phyloP scores from a whole-genome alignment of 148 eudicot genomes.

The Fagopyrum tataricum region DNA sequence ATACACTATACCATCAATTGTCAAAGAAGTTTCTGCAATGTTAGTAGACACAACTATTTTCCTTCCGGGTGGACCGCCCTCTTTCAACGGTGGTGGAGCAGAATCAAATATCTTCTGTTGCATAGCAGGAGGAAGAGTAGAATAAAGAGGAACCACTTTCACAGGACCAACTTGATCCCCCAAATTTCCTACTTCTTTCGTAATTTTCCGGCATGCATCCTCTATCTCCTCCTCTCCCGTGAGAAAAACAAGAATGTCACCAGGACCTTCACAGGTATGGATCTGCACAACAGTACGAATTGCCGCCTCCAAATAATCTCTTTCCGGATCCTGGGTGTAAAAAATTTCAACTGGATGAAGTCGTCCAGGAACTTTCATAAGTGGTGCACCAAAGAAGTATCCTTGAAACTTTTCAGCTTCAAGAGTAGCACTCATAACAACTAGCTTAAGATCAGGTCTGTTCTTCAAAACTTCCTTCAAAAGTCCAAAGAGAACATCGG shows the following conservation, averaged over 20 bases:
- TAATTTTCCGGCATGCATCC: conserved; percentile 50
- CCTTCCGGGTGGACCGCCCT: conserved; percentile 72
- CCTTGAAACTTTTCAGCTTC: conserved; percentile 93
- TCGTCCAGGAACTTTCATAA: conserved; percentile 92
- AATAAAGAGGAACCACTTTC: conserved; percentile 54
- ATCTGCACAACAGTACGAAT: conserved; percentile 79
- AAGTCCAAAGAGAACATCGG: conserved; percentile 87
- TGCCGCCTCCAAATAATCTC: conserved; percentile 87
- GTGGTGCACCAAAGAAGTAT: conserved; percentile 69
- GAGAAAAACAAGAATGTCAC: conserved; percentile 71
- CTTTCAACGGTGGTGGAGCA: conserved; percentile 53
- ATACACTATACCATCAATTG: conserved; percentile 69
- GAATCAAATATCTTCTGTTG: conserved; percentile 69
- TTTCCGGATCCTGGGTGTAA: conserved; percentile 78
- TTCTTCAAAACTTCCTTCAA: conserved; percentile 74
- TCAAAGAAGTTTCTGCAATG: conserved; percentile 71
- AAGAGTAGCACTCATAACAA: conserved; percentile 95
- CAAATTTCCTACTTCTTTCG: conserved; percentile 37
- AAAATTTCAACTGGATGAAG: conserved; percentile 93
- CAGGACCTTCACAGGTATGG: conserved; percentile 60
- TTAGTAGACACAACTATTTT: conserved; percentile 69
- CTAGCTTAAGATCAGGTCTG: conserved; percentile 72
- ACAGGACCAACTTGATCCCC: conserved; percentile 56
- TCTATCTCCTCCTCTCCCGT: conserved; percentile 79
- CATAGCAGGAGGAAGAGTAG: conserved; percentile 71